A percentile compares a stretch with the other conserved stretches of the same genome.
Conservation (phyloP, 2,329 filamentous ascomycete genomes). For the Botrytis squamosa region DNA sequence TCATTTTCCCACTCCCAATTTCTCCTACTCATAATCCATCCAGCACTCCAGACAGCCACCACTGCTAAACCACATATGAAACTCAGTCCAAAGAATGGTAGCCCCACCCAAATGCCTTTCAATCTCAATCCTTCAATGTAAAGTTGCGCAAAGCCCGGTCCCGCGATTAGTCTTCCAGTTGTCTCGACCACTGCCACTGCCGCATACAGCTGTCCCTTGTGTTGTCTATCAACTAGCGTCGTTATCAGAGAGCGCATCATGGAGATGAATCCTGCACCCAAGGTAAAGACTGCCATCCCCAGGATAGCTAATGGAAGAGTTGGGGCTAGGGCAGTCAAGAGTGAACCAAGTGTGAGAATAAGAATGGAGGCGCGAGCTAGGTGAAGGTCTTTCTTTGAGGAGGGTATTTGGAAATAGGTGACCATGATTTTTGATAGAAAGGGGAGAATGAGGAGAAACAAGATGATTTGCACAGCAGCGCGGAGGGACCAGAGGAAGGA, state of each 20-base stretch:
- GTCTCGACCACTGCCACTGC: constrained; percentile 33
- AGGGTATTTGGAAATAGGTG: constrained; percentile 24
- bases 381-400: constrained; percentile 31
- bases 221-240: constrained; percentile 31
- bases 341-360: constrained; percentile 26
- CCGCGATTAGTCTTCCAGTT: constrained; percentile 28
- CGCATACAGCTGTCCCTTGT: constrained; percentile 34
- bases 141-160: constrained; percentile 30
- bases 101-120: constrained; percentile 32
- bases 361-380: constrained; percentile 30
- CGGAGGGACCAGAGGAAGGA: constrained; percentile 34
- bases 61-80: neutral
- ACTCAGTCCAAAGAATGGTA: constrained; percentile 30
- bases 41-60: neutral
- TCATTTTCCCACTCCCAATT: neutral
- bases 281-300: constrained; percentile 31
- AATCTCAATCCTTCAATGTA: constrained; percentile 32
- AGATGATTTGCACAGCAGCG: constrained; percentile 32
- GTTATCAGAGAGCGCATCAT: constrained; percentile 32
- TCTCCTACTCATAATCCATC: constrained; percentile 1
- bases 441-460: constrained; percentile 32
- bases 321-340: constrained; percentile 29
- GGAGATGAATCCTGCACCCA: constrained; percentile 31
- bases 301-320: constrained; percentile 30
- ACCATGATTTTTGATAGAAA: constrained; percentile 29